A percentile compares a stretch with the other conserved stretches of the same genome.
Evolutionary conservation across 805 yeast genomes (phyloP).

Genomic region (Myxozyma melibiosi): DNA sequence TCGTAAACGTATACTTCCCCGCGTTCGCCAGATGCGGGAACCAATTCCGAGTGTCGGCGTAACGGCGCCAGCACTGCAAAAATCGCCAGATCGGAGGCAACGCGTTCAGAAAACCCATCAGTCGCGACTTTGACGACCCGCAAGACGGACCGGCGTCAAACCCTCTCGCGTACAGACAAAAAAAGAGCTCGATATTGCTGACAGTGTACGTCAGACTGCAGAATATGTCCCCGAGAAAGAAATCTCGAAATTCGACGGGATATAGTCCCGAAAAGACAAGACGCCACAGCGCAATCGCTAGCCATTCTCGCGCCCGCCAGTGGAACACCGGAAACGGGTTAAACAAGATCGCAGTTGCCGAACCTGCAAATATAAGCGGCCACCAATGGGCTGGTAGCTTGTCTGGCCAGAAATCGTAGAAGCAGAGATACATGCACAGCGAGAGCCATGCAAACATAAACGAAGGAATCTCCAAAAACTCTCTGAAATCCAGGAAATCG

Average conservation of each 20-base stretch:
- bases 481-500: conserved; percentile 63
- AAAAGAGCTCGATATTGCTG: conserved; percentile 81
- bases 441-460: conserved; percentile 58
- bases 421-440: conserved; percentile 74
- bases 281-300: conserved; percentile 70
- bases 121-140: conserved; percentile 74
- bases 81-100: conserved; percentile 90
- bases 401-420: conserved; percentile 65
- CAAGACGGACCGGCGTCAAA: conserved; percentile 63
- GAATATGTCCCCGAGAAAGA: conserved; percentile 87
- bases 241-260: conserved; percentile 94
- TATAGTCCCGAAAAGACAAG: conserved; percentile 78
- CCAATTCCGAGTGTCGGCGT: conserved; percentile 89
- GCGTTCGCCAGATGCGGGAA: conserved; percentile 95
- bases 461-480: conserved; percentile 67
- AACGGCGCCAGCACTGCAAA: conserved; percentile 89
- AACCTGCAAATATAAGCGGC: conserved; percentile 76
- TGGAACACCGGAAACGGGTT: conserved; percentile 64
- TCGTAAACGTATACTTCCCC: conserved; percentile 68
- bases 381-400: conserved; percentile 66
- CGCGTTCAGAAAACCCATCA: conserved; percentile 81
- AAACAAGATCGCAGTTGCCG: conserved; percentile 51
- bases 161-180: conserved; percentile 71
- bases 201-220: conserved; percentile 86
- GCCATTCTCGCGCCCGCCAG: conserved; percentile 74